These are phyloP conservation scores for Cornus controversa DNA, from an alignment of 148 eudicot species.

Conservation along the genomic window DNA sequence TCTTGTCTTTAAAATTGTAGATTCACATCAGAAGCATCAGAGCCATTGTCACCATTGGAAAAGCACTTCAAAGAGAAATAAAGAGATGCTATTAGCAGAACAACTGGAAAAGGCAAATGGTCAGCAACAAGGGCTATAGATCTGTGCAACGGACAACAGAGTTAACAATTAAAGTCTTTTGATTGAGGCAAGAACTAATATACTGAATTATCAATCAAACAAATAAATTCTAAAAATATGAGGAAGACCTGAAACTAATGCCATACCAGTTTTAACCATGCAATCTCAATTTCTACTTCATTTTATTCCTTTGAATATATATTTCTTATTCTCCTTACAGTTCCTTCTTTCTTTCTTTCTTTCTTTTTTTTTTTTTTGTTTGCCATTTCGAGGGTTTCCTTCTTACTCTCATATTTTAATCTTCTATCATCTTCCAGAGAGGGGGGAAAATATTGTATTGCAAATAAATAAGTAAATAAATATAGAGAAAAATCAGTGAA, in stretches of 20 bases:
- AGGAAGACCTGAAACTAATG: background rate
- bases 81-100: background rate
- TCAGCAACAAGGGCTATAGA: background rate
- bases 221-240: no score
- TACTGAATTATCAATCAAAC: background rate
- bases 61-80: no score
- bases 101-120: conserved; percentile 1
- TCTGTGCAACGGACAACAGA: background rate
- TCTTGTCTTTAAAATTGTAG: background rate
- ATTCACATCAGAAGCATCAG: background rate
- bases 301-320: no score
- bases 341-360: no score
- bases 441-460: no score
- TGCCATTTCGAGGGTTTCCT: no score
- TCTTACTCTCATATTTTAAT: no score
- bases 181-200: background rate
- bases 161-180: background rate
- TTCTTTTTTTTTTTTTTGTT: no score
- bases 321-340: no score
- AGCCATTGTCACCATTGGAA: background rate
- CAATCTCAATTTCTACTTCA: background rate
- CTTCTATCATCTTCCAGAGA: no score
- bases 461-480: no score
- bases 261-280: background rate
- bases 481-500: no score